Percentiles rank a stretch among this genome's conserved stretches.
Conservation (phyloP, 2,329 filamentous ascomycete genomes). For the Hyphodiscus sp. region DNA sequence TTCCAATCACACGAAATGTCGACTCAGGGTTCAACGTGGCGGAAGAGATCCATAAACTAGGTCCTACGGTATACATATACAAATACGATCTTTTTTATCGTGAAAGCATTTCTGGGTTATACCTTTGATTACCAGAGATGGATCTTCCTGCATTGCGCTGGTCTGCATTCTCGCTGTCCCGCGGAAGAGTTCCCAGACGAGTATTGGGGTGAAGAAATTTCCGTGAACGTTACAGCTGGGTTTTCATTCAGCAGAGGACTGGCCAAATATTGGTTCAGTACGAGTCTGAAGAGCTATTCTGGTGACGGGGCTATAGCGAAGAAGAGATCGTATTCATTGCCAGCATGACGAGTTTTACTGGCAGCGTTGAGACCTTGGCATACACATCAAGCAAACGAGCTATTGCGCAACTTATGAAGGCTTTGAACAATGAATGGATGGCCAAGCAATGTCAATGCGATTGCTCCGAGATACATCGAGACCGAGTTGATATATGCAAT, state of each 20-base stretch:
- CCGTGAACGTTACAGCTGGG: conserved; percentile 29
- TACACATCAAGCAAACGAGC: conserved; percentile 16
- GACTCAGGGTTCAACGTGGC: conserved; percentile 7
- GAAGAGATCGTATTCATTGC: conserved; percentile 15
- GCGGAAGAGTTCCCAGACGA: conserved; percentile 31
- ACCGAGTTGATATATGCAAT: conserved; percentile 85
- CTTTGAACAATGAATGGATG: conserved; percentile 78
- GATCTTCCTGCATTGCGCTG: conserved; percentile 37
- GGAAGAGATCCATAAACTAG: conserved; percentile 4
- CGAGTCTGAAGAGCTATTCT: not conserved
- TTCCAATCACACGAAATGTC: conserved; percentile 10
- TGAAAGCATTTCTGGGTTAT: conserved; percentile 17
- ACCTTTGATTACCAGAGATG: conserved; percentile 33
- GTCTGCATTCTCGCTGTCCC: conserved; percentile 26
- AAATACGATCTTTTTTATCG: conserved; percentile 10
- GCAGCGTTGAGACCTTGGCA: conserved; percentile 7
- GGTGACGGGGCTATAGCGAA: not conserved
- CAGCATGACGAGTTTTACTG: conserved; percentile 10
- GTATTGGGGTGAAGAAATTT: conserved; percentile 31
- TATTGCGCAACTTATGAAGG: conserved; percentile 60
- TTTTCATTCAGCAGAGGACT: conserved; percentile 12
- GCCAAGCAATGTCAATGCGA: conserved; percentile 67
- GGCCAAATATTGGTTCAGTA: conserved; percentile 12
- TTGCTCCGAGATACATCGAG: conserved; percentile 79
- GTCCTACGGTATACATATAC: conserved; percentile 4